Evolutionary conservation across 2,329 filamentous ascomycete species (phyloP), one percentile per base, ranked within the genome.

Genomic region (Ophiocordyceps camponoti-rufipedis): DNA sequence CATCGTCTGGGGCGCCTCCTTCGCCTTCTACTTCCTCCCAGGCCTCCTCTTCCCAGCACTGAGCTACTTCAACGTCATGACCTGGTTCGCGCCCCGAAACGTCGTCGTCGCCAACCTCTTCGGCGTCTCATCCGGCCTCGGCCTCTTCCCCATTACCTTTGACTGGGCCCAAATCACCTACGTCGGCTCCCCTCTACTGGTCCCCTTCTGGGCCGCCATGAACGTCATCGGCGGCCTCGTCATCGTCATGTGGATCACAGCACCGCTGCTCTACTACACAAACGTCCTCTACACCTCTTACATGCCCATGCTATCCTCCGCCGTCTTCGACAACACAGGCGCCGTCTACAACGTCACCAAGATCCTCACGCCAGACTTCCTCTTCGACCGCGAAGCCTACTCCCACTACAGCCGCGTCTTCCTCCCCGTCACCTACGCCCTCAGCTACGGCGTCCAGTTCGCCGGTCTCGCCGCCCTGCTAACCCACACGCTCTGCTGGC

Each of bases 81-180:
- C 86, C 13, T 94, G 85, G 85, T 84, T 88, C 59, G 83, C 83
- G 3, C 86, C 86, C 0, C 79, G 86, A 51, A 93, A 82, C 53
- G 82, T 91, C n/a, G 78, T 93, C 3, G 67, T 93, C 41, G 82
- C 86, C 29, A 93, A 93, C 58, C 66, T 94, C 51, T 93, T 93
- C 56, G 86, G 86, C 14, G 82, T 89, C 14, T 74, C 78, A n/a
- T 89, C 85, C 2, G 86, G 86, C 2, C 71, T 94, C 13, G 85
- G 85, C 1, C 64, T 94, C 32, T 86, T 93, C 49, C 86, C 86
- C 0, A 58, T 94, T 54, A 93, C 86, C 0, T 93, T 94, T 55
- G 86, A 94, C 64, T 94, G 86, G 86, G 83, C 84, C 1, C 86
- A 94, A 57, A 80, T 94, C 50, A 85, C 86, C 0, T 81, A 89